A percentile compares a stretch with the other conserved stretches of the same genome.
These are phyloP conservation scores for Colletotrichum siamense DNA, from an alignment of 2,329 filamentous ascomycete species.

Conservation along the genomic window DNA sequence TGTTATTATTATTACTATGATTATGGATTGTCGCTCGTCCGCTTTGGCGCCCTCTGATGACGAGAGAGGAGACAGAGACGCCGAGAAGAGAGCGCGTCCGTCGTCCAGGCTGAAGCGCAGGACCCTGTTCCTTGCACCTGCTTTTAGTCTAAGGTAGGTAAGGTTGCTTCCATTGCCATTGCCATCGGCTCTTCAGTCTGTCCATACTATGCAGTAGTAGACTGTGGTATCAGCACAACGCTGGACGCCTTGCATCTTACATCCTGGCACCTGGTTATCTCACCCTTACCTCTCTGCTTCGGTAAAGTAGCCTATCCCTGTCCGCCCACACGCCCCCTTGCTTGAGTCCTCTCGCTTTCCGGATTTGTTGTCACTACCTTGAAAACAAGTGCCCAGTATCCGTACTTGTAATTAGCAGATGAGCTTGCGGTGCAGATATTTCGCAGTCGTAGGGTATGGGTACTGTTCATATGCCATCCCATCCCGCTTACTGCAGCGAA, in stretches of 20 bases:
- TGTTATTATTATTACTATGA: background rate
- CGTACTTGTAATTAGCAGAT: background rate
- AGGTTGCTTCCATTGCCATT: background rate
- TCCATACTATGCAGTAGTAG: too few relatives aligned
- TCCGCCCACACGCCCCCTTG: background rate
- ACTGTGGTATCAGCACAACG: background rate
- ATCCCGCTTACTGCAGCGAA: background rate
- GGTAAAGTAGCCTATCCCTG: background rate
- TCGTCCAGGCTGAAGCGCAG: conserved; percentile 8
- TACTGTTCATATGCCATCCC: background rate
- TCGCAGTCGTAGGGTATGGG: background rate
- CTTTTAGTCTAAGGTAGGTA: background rate
- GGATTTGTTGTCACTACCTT: background rate
- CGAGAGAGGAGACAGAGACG: conserved; percentile 4
- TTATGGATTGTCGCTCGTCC: background rate
- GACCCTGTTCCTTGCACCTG: conserved; percentile 3
- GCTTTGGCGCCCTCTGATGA: conserved; percentile 2
- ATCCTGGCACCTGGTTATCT: background rate
- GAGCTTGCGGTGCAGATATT: background rate
- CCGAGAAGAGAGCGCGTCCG: conserved; percentile 10
- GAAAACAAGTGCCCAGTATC: background rate
- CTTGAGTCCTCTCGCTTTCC: background rate
- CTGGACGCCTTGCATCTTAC: background rate
- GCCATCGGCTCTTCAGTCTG: background rate
- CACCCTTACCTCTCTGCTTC: background rate